Base-by-base conservation (phyloP, 805 yeast genomes). In the Saturnispora mendoncae region DNA sequence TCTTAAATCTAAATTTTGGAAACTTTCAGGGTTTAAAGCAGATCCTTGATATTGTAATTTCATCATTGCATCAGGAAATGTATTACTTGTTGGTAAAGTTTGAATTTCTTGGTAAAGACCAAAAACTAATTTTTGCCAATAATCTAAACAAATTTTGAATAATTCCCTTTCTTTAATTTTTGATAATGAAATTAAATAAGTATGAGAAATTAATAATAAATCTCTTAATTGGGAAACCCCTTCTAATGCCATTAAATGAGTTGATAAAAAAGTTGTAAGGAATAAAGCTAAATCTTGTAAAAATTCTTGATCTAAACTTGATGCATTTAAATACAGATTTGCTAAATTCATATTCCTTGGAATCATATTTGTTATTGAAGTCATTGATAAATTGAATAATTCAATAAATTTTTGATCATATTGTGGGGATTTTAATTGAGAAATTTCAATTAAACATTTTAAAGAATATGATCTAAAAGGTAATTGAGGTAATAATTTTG, bases 221-320 rank as follows among this genome's bases (percentile, higher is more conserved):
- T 76, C 80, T 53, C 74, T 72, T 33, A 69, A 61, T 21, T 49
- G 49, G 6, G 26, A n/a, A 49, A 72, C 76, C 43, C 68, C 66
- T 54, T 92, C 90, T 47, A 84, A 62, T 3, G 79, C 69, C 19
- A 64, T 46, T 46, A 83, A 71, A 60, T 92, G 96, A 58, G 78
- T 78, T 27, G 80, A 65, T 49, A 92, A 67, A 56, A 84, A 90
- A 2, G 95, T 84, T 41, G 92, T 80, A 52, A 92, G 71, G 61
- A 81, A 92, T 83, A 90, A 80, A 14, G 97, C 95, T 55, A 92
- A 73, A 67, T 92, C 96, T 64, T 92, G 96, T 52, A 92, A 74
- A 56, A 88, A 88, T 29, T 92, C 88, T 68, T 92, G 97, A 57
- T 90, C 97, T 34, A 74, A 68, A 17, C 94, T 74, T 56, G 72